Evolutionary conservation across 176 grass and related monocot genomes (phyloP), one percentile per base, ranked within the genome.

Genomic region (Musa schizocarpa): DNA sequence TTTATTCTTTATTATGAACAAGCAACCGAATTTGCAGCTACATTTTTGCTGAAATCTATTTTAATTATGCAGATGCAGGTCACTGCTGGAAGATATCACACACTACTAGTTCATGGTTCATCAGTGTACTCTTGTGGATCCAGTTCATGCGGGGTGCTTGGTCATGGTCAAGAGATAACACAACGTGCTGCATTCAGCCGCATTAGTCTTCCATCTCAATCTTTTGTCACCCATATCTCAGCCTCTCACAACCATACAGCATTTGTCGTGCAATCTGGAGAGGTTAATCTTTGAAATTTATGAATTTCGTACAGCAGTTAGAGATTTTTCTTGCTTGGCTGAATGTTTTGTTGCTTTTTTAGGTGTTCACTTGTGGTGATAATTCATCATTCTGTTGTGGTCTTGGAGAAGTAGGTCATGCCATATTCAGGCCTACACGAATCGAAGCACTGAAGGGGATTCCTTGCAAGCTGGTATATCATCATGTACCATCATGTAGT

Each of bases 301-400:
- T 76, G 63, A 68, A 72, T 7, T 78, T 76, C 34, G 3, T 43
- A 43, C 34, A 43, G 34, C 34, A 43, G 34, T 5, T 43, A 43
- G 34, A 43, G 4, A 43, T 69, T 26, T 65, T 6, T 50, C 9
- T 54, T 20, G 12, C 13, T 76, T 63, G 67, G 61, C 0, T 3
- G 17, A 62, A 52, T 52, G 72, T 73, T 48, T 21, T 82, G 22
- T 78, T 59, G 43, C 69, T 43, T 13, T 56, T 71, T 52, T 74
- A 99, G 95, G 91, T 99, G 14, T 99, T 99, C 76, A 92, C 95
- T 25, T 99, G 95, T 79, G 95, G 95, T 63, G 96, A 99, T 78
- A 95, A 99, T 88, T 99, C 96, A 56, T 99, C 96, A 81, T 87
- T 84, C 59, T 99, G 96, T 59, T 99, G 96, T 84, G 96, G 96